Evolutionary conservation across 2,329 filamentous ascomycete species (phyloP), one percentile per base, ranked within the genome.

Genomic region (Trichoderma polysporum): DNA sequence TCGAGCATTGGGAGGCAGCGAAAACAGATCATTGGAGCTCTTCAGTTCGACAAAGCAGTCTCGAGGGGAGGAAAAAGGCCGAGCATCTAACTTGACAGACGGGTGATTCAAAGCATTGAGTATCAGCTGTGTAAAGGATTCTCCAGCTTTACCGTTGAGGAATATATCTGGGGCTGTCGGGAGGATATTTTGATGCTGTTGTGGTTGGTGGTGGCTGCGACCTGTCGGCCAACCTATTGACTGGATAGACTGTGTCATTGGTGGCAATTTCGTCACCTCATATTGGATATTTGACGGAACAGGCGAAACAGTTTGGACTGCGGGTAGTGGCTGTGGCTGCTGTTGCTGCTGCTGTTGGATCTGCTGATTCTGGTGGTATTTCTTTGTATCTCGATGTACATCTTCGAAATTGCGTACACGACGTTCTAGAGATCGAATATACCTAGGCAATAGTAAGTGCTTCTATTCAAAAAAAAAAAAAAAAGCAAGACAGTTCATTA

Each of bases 331-430:
- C 12, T 62, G 59, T 35, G 41, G 41, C 41, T 45, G 41, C 41
- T 17, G 41, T 22, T 19, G 41, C 41, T 41, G 39, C 39, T 45
- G n/a, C n/a, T 56, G 52, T 56, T 56, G 57, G 29, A 35, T 17
- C 27, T 31, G 57, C 57, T 60, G 57, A 35, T 27, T 17, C 6
- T 60, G 57, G 29, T 33, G 57, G 35, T 49, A 60, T 7, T 35
- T 60, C 25, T 49, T 60, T 1, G 29, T 50, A 25, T 63, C 60
- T 25, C 60, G 17, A 5, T 63, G 60, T 12, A 45, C 17, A 31
- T 63, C 60, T 7, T 63, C 60, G 39, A 63, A 63, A 25, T 63
- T 63, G 49, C 60, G 60, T 13, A 63, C 60, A 13, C 60, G 60
- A 4, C 60, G 60, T 54, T 63, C 60, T 17, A 63, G 10, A 3